Conservation (phyloP, 176 grass and related monocot genomes). For the Chrysopogon serrulatus region DNA sequence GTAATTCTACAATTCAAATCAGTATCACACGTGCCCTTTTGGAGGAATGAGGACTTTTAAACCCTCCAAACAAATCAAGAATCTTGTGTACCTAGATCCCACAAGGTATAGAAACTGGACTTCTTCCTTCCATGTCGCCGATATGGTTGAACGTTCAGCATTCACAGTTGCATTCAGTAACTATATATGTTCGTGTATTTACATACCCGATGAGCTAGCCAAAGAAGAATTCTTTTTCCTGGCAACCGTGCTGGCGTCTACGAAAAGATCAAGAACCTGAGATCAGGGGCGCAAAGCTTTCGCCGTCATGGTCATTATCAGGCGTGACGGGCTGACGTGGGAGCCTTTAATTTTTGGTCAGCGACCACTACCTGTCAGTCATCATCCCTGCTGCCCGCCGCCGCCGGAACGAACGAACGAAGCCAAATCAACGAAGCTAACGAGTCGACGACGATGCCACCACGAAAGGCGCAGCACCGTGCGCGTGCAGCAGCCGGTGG, state of each 20-base stretch:
- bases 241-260: neutral
- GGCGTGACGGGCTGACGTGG: slow-evolving; percentile 9
- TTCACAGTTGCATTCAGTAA: neutral
- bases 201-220: neutral
- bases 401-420: neutral
- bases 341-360: slow-evolving; percentile 19
- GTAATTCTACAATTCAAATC: neutral
- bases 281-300: neutral
- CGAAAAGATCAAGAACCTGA: neutral
- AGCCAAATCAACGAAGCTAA: neutral
- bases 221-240: neutral
- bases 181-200: neutral
- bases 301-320: neutral
- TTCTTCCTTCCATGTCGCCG: neutral
- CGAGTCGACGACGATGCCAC: neutral
- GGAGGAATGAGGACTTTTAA: neutral
- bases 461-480: neutral
- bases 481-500: slow-evolving; percentile 4
- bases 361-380: slow-evolving; percentile 19
- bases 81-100: neutral
- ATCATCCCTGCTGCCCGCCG: neutral
- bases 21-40: neutral
- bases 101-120: neutral
- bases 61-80: neutral
- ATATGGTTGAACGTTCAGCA: neutral